Base-by-base conservation (phyloP, 805 yeast species). In the Yarrowia bubula region DNA sequence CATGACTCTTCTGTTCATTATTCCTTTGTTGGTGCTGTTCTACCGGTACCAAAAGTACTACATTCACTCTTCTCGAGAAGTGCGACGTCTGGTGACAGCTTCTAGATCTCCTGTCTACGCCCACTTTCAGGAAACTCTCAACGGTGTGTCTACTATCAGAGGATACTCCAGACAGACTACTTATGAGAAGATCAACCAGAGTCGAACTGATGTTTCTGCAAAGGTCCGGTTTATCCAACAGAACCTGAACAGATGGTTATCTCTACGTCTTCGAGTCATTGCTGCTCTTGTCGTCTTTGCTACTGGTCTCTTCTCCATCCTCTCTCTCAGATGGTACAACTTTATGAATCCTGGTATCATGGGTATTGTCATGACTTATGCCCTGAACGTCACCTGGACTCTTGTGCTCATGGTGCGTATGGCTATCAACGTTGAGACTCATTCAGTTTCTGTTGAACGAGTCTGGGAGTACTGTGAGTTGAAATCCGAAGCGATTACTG, bases 401-500 rank as follows among this genome's bases (percentile, higher is more conserved):
- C 83, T 92, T 77, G 89, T 89, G 73, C 90, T 95, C 92, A 89
- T 92, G 75, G 96, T 92, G 41, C 82, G 96, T 79, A 88, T 89
- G 91, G 86, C 96, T 6, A 97, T 92, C 62, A 96, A 90, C 71
- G 91, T 92, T 53, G 98, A 92, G 75, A 89, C 96, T 5, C 90
- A 89, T 75, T 90, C 92, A 76, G 97, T 92, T 38, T 87, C 95
- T 9, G 95, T 92, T 42, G 97, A 92, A 77, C 85, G 53, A 15
- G 69, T 69, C 13, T 68, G 76, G 43, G 71, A 71, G 64, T 71
- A 76, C 65, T 75, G 74, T 31, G 74, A 75, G 38, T 68, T 76
- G 65, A 68, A 70, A 17, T 72, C 73, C 68, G 97, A 92, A 77
- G 96, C 95, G 11, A 17, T 44, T 8, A 44, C 51, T 8, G 64